Evolutionary conservation across 306 rosid genomes (phyloP).

Genomic region (Herpetospermum pedunculosum): DNA sequence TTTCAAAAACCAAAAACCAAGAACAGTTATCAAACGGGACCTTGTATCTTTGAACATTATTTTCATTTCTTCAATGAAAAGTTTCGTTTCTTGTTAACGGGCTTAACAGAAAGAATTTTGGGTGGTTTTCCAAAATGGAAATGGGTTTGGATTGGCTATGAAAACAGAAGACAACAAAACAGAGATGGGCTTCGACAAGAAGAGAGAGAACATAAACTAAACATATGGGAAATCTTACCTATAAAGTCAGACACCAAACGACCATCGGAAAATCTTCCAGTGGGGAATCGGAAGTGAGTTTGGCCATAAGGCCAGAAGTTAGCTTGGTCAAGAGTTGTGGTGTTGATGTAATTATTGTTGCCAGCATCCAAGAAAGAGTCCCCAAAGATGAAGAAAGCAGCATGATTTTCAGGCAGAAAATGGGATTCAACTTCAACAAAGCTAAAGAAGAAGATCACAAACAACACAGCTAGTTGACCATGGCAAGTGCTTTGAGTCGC

Average conservation of each 20-base stretch:
- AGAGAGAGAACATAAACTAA: slow-evolving; percentile 13
- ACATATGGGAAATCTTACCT: slow-evolving; percentile 34
- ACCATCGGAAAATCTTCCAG: slow-evolving; percentile 90
- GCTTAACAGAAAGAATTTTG: slow-evolving; percentile 14
- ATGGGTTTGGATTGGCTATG: background rate
- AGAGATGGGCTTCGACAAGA: slow-evolving; percentile 9
- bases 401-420: slow-evolving; percentile 15
- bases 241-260: slow-evolving; percentile 73
- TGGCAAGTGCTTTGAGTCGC: background rate
- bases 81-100: too few relatives aligned
- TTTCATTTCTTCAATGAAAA: too few relatives aligned
- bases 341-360: slow-evolving; percentile 90
- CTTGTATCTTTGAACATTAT: too few relatives aligned
- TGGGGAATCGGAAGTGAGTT: slow-evolving; percentile 62
- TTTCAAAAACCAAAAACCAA: too few relatives aligned
- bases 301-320: slow-evolving; percentile 90
- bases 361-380: slow-evolving; percentile 89
- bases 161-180: background rate
- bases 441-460: background rate
- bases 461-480: background rate
- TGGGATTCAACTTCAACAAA: background rate
- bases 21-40: too few relatives aligned
- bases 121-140: slow-evolving; percentile 27
- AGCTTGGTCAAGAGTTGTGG: slow-evolving; percentile 77
- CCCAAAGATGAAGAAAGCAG: slow-evolving; percentile 60